Evolutionary conservation across 2,329 filamentous ascomycete genomes (phyloP), one percentile per base, ranked within the genome.

Genomic region (Pyrenophora tritici-repentis): DNA sequence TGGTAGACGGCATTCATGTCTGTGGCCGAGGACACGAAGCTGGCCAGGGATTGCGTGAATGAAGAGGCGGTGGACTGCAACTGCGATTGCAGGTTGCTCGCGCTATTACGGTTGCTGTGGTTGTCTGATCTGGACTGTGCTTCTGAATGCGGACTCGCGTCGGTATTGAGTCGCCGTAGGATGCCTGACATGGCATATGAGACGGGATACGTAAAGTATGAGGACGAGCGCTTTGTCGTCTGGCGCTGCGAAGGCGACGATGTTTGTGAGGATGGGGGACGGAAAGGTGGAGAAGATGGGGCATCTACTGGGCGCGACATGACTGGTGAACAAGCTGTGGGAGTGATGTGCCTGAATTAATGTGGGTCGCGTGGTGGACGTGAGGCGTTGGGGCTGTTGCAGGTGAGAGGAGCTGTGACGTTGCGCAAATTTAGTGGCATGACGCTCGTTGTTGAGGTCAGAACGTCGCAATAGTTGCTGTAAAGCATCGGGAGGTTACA

Each of bases 1-100:
- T 79, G 80, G 72, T 85, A 89, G 55, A 87, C 81, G 44, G 81
- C 81, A 59, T 79, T 78, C 70, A 86, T 76, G 58, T 81, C 80
- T 42, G 53, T 41, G 0, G 55, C 45, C 7, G 62, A 58, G 16
- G 63, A 62, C 60, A 74, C 73, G 55, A 75, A 69, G 59, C 73
- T 76, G 42, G 65, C 62, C 14, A 70, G 43, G 24, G 67, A 68
- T n/a, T 73, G 66, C 9, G 58, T 60, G 12, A 72, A 56, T 7
- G 62, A 63, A 9, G 54, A 60, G 7, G 63, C 63, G 14, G 61
- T 65, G 24, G 58, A 58, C 22, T 55, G 55, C 12, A 63, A 39
- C 36, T 66, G 63, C n/a, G 61, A 59, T 37, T 63, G 63, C 31
- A 55, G 47, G 43, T 36, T 54, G 16, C 37, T 49, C 20, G 39